Percentiles rank a stretch among this genome's conserved stretches.
These are phyloP conservation scores for Ballota nigra DNA, from an alignment of 257 asterid species.

Conservation along the genomic window DNA sequence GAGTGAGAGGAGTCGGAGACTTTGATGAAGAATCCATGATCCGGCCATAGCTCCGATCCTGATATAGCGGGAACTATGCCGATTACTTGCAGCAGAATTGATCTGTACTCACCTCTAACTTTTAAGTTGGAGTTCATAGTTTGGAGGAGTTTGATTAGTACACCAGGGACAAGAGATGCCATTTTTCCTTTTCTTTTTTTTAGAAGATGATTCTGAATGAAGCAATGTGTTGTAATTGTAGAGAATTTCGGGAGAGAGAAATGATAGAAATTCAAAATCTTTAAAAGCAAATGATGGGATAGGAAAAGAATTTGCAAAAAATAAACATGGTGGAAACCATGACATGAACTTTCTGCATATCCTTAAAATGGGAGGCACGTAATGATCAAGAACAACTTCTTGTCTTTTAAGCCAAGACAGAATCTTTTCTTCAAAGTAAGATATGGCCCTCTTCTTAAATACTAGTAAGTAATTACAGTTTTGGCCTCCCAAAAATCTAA, in stretches of 20 bases:
- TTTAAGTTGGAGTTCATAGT: slow-evolving; percentile 59
- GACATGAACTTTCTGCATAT: slow-evolving; percentile 32
- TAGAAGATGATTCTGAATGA: not conserved
- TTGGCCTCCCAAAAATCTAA: slow-evolving; percentile 17
- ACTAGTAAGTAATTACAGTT: slow-evolving; percentile 29
- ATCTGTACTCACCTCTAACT: slow-evolving; percentile 69
- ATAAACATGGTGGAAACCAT: slow-evolving; percentile 27
- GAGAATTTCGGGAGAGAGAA: not conserved
- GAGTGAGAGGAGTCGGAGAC: slow-evolving; percentile 91
- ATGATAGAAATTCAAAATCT: no score
- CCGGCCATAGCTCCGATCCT: slow-evolving; percentile 76
- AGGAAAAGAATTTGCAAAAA: slow-evolving; percentile 14
- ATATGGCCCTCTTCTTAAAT: not conserved
- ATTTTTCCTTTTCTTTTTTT: slow-evolving; percentile 24
- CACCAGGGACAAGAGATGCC: slow-evolving; percentile 87
- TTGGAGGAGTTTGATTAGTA: slow-evolving; percentile 72
- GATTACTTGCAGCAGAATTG: slow-evolving; percentile 69
- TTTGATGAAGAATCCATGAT: slow-evolving; percentile 85
- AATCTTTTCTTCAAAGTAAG: slow-evolving; percentile 28
- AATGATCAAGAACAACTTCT: slow-evolving; percentile 37
- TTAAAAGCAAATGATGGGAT: slow-evolving; percentile 13
- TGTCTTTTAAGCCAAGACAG: slow-evolving; percentile 61
- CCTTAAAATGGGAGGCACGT: slow-evolving; percentile 69
- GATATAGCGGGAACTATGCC: slow-evolving; percentile 82
- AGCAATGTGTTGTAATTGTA: no score